Evolutionary conservation across 768 basidiomycete genomes (phyloP).

Genomic region (Mycena maculata): DNA sequence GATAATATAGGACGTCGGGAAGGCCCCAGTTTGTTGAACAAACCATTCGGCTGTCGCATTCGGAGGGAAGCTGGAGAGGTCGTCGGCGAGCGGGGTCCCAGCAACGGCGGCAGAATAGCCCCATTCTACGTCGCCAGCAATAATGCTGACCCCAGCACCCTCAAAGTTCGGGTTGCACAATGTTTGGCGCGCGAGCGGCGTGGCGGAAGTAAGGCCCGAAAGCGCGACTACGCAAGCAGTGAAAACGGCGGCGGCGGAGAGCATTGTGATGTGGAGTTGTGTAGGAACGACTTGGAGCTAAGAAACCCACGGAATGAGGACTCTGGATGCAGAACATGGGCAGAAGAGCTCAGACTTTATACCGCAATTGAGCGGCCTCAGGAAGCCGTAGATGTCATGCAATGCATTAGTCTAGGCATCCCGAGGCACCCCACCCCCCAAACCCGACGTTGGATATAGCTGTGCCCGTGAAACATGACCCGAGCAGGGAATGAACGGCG

Average conservation of each 20-base stretch:
- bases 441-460: too few species aligned
- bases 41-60: conserved; percentile 22
- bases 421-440: too few species aligned
- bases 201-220: background rate
- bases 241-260: background rate
- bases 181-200: background rate
- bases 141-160: conserved; percentile 23
- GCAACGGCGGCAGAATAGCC: background rate
- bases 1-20: conserved; percentile 2
- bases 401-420: too few species aligned
- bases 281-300: background rate
- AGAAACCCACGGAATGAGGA: background rate
- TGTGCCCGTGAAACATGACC: too few species aligned
- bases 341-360: too few species aligned
- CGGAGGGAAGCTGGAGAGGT: conserved; percentile 1
- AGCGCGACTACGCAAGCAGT: background rate
- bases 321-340: too few species aligned
- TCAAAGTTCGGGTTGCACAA: conserved; percentile 27
- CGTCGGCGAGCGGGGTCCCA: conserved; percentile 10
- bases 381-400: too few species aligned
- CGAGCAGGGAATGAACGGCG: too few species aligned
- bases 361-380: too few species aligned
- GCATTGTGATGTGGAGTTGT: background rate
- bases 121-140: background rate
- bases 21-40: conserved; percentile 17